Conservation (phyloP, 106 monocot species). For the Platanthera guangdongensis region DNA sequence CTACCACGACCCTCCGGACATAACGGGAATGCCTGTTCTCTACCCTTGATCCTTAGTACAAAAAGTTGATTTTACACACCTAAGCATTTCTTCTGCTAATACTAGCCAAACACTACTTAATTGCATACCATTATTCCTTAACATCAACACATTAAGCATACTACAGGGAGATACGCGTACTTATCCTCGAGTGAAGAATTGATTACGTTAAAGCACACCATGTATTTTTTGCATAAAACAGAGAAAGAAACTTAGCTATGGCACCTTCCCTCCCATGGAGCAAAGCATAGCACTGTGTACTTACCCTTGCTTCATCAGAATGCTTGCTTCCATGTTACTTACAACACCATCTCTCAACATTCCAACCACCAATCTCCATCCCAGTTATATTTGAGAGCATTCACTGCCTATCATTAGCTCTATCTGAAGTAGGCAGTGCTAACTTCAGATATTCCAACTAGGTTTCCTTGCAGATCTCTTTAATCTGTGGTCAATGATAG, state of each 20-base stretch:
- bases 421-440: no score
- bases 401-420: neutral
- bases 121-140: neutral
- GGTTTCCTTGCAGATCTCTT: neutral
- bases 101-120: neutral
- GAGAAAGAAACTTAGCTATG: neutral
- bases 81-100: neutral
- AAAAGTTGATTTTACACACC: neutral
- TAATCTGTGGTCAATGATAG: neutral
- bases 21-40: no score
- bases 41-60: no score
- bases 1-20: no score
- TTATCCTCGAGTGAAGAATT: neutral
- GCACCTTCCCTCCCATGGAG: neutral
- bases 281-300: neutral
- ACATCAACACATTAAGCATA: neutral
- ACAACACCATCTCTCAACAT: neutral
- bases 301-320: neutral
- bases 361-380: neutral
- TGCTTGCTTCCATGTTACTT: neutral
- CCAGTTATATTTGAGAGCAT: neutral
- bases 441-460: neutral
- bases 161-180: neutral
- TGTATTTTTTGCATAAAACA: neutral
- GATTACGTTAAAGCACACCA: neutral